Evolutionary conservation across 371 early-diverging fungal genomes (phyloP).

Genomic region (Mitosporidium daphniae): DNA sequence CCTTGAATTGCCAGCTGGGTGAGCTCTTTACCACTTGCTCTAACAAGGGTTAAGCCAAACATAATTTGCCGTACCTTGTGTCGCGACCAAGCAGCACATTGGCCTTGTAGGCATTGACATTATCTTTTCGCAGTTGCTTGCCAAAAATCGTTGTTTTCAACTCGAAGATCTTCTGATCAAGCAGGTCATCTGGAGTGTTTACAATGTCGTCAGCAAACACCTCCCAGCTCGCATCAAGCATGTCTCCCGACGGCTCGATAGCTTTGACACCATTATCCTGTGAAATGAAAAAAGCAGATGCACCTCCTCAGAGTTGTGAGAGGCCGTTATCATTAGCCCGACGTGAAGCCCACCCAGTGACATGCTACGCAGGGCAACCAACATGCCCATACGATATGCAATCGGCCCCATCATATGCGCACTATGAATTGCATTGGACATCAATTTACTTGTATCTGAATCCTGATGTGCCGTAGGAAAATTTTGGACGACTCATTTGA

Average conservation of each 20-base stretch:
- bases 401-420: conserved; percentile 26
- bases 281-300: conserved; percentile 2
- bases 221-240: conserved; percentile 89
- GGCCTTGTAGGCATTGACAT: conserved; percentile 11
- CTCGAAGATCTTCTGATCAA: conserved; percentile 19
- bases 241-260: conserved; percentile 91
- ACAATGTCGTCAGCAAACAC: conserved; percentile 48
- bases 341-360: conserved; percentile 41
- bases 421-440: conserved; percentile 2
- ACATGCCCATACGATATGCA: conserved; percentile 57
- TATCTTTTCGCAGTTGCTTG: no score
- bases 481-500: conserved; percentile 1
- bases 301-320: conserved; percentile 74
- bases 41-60: no score
- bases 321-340: conserved; percentile 96
- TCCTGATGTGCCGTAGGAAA: conserved; percentile 11
- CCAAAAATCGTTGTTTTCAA: conserved; percentile 25
- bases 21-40: conserved; percentile 46
- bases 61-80: conserved; percentile 34
- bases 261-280: conserved; percentile 96
- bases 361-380: conserved; percentile 60
- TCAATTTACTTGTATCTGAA: conserved; percentile 5
- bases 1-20: conserved; percentile 37
- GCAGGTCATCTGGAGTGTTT: conserved; percentile 32
- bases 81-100: conserved; percentile 46